Evolutionary conservation across 1,284 basidiomycete species (phyloP).

Genomic region (Coniferiporia weirii): DNA sequence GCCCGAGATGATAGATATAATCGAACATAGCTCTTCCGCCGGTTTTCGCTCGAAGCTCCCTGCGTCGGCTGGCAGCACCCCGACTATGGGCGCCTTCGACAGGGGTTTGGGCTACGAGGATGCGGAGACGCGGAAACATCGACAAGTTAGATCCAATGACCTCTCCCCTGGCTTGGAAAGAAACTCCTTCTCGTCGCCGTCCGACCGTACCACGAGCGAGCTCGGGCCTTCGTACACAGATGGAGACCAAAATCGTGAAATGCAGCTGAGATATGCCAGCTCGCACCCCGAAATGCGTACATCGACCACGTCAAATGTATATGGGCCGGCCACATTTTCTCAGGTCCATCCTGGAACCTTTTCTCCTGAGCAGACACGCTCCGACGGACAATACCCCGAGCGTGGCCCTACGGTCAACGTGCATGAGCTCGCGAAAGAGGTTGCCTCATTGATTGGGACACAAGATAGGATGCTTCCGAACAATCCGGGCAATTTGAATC

Average conservation of each 20-base stretch:
- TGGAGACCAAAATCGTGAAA: neutral
- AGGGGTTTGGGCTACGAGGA: neutral
- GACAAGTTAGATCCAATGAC: neutral
- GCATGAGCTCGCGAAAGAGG: slow-evolving; percentile 16
- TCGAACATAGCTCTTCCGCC: neutral
- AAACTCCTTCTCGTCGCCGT: neutral
- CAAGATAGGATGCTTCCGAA: neutral
- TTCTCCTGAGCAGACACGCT: neutral
- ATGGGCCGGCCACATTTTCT: neutral
- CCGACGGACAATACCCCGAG: neutral
- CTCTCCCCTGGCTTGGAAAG: neutral
- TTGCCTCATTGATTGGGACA: slow-evolving; percentile 7
- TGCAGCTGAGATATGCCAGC: neutral
- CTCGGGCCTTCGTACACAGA: neutral
- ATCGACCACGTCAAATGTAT: neutral
- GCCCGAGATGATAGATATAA: neutral
- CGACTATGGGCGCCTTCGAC: neutral
- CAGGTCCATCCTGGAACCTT: neutral
- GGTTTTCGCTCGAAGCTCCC: neutral
- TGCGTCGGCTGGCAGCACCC: neutral
- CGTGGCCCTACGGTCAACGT: neutral
- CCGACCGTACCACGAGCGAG: neutral
- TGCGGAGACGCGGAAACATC: neutral
- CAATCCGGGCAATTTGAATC: neutral
- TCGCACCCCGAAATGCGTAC: neutral